Evolutionary conservation across 106 monocot genomes (phyloP).

Genomic region (Xerophyta viscosa): DNA sequence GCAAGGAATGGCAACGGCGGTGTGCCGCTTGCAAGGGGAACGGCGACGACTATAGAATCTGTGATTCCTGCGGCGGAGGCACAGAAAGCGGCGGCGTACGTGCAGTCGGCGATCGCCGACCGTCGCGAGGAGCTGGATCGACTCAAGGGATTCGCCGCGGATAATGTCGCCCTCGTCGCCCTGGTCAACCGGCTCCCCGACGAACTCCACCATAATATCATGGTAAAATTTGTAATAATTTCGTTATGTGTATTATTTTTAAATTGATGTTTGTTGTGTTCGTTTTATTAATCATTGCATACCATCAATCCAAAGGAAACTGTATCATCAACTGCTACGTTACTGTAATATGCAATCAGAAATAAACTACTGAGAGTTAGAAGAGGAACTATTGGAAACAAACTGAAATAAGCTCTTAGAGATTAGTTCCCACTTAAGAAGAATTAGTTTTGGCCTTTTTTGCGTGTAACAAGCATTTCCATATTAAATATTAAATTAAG

Average conservation of each 20-base stretch:
- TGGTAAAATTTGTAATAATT: constrained; percentile 18
- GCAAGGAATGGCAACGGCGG: too few relatives aligned
- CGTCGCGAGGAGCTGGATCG: constrained; percentile 42
- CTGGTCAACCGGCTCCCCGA: constrained; percentile 78
- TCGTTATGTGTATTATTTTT: neutral
- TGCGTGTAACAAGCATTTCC: too few relatives aligned
- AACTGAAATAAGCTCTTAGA: too few relatives aligned
- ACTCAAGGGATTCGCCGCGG: constrained; percentile 42
- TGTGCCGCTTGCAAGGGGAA: constrained; percentile 9
- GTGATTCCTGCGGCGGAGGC: constrained; percentile 56
- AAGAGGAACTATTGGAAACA: too few relatives aligned
- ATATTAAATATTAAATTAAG: too few relatives aligned
- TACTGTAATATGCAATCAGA: too few relatives aligned
- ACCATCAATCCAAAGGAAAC: too few relatives aligned
- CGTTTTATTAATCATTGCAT: neutral
- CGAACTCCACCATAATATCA: constrained; percentile 78
- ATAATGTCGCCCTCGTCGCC: constrained; percentile 64
- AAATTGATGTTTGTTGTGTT: neutral
- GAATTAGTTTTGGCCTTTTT: too few relatives aligned
- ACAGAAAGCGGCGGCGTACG: constrained; percentile 34
- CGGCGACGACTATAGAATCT: constrained; percentile 35
- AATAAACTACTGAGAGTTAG: too few relatives aligned
- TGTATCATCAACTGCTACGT: too few relatives aligned
- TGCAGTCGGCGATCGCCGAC: constrained; percentile 47
- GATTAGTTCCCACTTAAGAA: too few relatives aligned